A percentile compares a stretch with the other conserved stretches of the same genome.
These are phyloP conservation scores for Garcileccinum viscosum DNA, from an alignment of 1,284 basidiomycete genomes.

Conservation along the genomic window DNA sequence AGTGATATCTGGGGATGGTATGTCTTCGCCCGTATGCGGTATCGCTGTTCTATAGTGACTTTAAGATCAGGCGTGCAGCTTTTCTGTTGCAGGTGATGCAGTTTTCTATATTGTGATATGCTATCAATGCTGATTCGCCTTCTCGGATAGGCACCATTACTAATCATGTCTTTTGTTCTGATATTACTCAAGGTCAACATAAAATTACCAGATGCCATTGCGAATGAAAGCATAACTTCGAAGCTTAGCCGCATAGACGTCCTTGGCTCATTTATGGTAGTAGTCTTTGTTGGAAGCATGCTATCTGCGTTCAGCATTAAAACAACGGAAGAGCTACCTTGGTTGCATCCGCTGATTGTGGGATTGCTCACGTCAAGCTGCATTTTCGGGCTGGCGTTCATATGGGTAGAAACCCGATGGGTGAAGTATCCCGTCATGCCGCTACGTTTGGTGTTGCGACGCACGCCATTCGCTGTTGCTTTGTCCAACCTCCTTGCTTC, in stretches of 20 bases:
- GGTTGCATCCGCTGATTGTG: constrained; percentile 54
- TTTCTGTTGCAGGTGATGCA: constrained; percentile 56
- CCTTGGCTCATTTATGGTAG: constrained; percentile 81
- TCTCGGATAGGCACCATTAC: constrained; percentile 73
- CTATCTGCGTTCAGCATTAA: constrained; percentile 82
- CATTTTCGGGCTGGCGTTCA: constrained; percentile 63
- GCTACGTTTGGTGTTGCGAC: constrained; percentile 71
- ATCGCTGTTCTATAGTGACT: too few relatives aligned
- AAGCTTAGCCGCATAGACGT: constrained; percentile 79
- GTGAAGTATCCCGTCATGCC: constrained; percentile 66
- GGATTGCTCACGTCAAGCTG: constrained; percentile 65
- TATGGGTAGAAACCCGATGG: too few relatives aligned
- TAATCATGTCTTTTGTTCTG: constrained; percentile 71
- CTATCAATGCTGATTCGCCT: neutral
- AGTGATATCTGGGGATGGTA: too few relatives aligned
- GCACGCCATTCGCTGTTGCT: constrained; percentile 82
- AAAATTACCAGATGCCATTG: constrained; percentile 62
- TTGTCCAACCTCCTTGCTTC: constrained; percentile 81
- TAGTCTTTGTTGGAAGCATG: constrained; percentile 73
- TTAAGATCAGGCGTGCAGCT: constrained; percentile 35
- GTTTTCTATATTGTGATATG: constrained; percentile 47
- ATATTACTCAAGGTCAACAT: constrained; percentile 80
- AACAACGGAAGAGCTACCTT: constrained; percentile 67
- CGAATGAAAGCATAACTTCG: constrained; percentile 61
- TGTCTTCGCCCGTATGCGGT: too few relatives aligned